phyloP scores from a whole-genome alignment of 768 basidiomycete species.

The Mrakia hoshinonis region DNA sequence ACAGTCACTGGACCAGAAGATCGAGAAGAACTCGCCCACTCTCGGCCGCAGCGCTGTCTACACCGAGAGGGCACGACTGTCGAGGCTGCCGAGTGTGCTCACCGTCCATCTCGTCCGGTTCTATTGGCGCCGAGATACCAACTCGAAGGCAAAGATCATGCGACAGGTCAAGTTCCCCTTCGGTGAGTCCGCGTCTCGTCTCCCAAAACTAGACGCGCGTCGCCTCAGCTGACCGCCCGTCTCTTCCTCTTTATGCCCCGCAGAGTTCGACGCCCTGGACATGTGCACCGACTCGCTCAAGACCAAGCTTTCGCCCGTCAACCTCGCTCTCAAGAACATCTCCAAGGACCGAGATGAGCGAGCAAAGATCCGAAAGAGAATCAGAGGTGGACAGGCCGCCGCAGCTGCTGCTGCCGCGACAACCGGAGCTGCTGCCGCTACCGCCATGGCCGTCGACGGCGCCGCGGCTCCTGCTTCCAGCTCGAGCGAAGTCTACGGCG shows the following conservation, averaged over 20 bases:
- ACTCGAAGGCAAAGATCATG: conserved; percentile 88
- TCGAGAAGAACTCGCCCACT: conserved; percentile 73
- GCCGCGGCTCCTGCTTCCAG: neutral
- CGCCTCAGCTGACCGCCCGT: conserved; percentile 46
- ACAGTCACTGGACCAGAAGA: conserved; percentile 74
- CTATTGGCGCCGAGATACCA: conserved; percentile 83
- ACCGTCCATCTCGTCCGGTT: conserved; percentile 94
- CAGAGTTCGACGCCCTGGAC: conserved; percentile 28
- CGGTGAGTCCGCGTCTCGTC: conserved; percentile 37
- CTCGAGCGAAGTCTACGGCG: conserved; percentile 19
- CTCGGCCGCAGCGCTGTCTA: conserved; percentile 75
- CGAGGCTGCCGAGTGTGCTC: conserved; percentile 63
- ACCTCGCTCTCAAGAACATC: conserved; percentile 63
- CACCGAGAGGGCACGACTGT: conserved; percentile 66
- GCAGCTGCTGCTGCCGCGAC: conserved; percentile 27
- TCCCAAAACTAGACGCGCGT: conserved; percentile 56
- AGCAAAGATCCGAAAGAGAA: conserved; percentile 64
- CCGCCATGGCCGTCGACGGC: neutral
- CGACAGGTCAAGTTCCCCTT: conserved; percentile 84
- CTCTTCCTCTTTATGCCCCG: neutral
- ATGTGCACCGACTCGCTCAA: conserved; percentile 61
- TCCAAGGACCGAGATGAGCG: conserved; percentile 78
- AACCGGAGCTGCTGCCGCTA: neutral
- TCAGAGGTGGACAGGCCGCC: conserved; percentile 32
- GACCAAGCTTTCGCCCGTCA: conserved; percentile 59